Evolutionary conservation across 2,329 filamentous ascomycete species (phyloP).

Genomic region (Cladosporium sp.): DNA sequence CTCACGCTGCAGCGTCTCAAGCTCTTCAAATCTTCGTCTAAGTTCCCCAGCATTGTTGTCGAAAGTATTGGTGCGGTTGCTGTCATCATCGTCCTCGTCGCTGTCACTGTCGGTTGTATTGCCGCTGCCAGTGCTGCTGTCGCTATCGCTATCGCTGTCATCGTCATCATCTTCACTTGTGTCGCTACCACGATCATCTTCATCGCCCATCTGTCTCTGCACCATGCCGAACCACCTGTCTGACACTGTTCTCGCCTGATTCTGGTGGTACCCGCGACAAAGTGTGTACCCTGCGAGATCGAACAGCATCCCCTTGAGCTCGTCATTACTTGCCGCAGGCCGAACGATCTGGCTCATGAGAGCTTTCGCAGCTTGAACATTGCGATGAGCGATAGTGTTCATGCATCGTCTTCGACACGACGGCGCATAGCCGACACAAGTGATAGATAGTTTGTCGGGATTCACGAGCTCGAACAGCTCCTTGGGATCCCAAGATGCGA

Average conservation of each 20-base stretch:
- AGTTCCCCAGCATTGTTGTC: not conserved
- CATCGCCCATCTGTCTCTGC: not conserved
- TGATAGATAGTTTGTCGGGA: not conserved
- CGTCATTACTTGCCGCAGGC: not conserved
- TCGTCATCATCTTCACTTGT: not conserved
- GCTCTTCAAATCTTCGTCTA: not conserved
- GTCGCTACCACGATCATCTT: not conserved
- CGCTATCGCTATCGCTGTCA: not conserved
- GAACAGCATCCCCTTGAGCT: not conserved
- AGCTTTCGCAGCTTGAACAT: not conserved
- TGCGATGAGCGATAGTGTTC: not conserved
- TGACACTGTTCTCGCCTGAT: not conserved
- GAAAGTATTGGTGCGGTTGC: not conserved
- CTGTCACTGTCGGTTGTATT: not conserved
- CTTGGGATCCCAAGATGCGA: not conserved
- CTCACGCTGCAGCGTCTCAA: not conserved
- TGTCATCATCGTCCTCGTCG: not conserved
- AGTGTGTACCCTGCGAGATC: not conserved
- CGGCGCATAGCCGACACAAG: constrained; percentile 1
- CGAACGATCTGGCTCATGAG: not conserved
- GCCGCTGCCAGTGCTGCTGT: not conserved
- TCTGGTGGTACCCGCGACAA: not conserved
- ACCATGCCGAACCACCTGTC: not conserved
- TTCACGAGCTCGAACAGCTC: not conserved
- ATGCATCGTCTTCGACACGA: not conserved